Percentiles rank a stretch among this genome's conserved stretches.
Evolutionary conservation across 1,284 basidiomycete genomes (phyloP).

Genomic region (Somion occarium): DNA sequence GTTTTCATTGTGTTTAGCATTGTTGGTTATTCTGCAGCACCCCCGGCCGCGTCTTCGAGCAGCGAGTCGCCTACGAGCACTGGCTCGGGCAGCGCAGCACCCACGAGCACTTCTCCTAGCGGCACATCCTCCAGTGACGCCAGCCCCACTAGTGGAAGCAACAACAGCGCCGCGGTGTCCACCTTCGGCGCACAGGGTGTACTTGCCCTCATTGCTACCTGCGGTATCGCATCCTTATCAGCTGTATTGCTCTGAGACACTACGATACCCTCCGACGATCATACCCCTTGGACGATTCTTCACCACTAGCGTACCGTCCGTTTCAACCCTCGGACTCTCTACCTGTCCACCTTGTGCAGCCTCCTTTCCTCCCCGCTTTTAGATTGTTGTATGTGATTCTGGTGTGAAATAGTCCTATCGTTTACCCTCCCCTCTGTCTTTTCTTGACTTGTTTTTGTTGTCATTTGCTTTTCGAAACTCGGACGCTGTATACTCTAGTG

Average conservation of each 20-base stretch:
- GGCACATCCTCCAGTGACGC: slow-evolving; percentile 6
- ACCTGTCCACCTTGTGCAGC: slow-evolving; percentile 17
- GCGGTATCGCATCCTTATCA: slow-evolving; percentile 23
- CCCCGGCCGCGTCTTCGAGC: slow-evolving; percentile 13
- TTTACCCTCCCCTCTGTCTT: neutral
- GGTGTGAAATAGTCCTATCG: neutral
- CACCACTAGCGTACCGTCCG: neutral
- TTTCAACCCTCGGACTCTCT: neutral
- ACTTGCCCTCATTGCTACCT: slow-evolving; percentile 20
- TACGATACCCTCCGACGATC: neutral
- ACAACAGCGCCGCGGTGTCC: slow-evolving; percentile 12
- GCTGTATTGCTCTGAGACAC: slow-evolving; percentile 20
- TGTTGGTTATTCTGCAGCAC: slow-evolving; percentile 8
- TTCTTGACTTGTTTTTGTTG: neutral
- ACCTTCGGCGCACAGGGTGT: slow-evolving; percentile 11
- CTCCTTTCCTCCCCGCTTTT: slow-evolving; percentile 1
- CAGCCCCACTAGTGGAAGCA: slow-evolving; percentile 10
- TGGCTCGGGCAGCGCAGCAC: neutral
- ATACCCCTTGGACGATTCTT: neutral
- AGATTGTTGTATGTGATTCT: neutral
- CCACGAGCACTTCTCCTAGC: slow-evolving; percentile 9
- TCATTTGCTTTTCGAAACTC: neutral
- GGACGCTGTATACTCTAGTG: neutral
- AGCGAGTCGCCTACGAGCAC: too few species aligned
- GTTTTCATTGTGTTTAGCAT: neutral